Conservation (phyloP, 108 stramenopile species). For the Skeletonema potamos region DNA sequence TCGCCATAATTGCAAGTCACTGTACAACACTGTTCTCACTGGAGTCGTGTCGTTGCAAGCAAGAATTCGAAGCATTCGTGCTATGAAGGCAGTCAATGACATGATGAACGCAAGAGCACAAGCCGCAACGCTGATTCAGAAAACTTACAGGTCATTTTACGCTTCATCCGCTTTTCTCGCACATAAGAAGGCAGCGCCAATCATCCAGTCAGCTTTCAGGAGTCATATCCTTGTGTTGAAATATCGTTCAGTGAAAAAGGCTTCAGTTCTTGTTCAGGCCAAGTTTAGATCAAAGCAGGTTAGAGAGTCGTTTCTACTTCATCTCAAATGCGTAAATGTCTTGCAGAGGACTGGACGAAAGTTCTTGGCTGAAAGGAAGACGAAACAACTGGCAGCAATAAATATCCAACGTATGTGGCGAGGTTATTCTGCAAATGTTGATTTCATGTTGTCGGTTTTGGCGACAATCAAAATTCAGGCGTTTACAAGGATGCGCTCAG, state of each 20-base stretch:
- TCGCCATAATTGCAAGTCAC: neutral
- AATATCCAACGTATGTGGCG: constrained; percentile 56
- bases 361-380: neutral
- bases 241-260: neutral
- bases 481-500: constrained; percentile 12
- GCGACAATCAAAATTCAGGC: constrained; percentile 55
- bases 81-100: neutral
- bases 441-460: constrained; percentile 49
- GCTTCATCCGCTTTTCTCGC: neutral
- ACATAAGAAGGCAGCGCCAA: neutral
- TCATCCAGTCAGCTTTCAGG: constrained; percentile 20
- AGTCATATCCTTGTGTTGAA: neutral
- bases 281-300: neutral
- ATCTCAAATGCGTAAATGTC: neutral
- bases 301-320: neutral
- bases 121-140: constrained; percentile 8
- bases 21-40: neutral
- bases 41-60: neutral
- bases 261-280: constrained; percentile 3
- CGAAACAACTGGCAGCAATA: constrained; percentile 10
- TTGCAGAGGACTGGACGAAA: neutral
- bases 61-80: neutral
- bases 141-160: constrained; percentile 10
- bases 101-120: neutral
- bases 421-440: constrained; percentile 57